Conservation (phyloP, 2,329 filamentous ascomycete genomes). For the Aspergillus persii region DNA sequence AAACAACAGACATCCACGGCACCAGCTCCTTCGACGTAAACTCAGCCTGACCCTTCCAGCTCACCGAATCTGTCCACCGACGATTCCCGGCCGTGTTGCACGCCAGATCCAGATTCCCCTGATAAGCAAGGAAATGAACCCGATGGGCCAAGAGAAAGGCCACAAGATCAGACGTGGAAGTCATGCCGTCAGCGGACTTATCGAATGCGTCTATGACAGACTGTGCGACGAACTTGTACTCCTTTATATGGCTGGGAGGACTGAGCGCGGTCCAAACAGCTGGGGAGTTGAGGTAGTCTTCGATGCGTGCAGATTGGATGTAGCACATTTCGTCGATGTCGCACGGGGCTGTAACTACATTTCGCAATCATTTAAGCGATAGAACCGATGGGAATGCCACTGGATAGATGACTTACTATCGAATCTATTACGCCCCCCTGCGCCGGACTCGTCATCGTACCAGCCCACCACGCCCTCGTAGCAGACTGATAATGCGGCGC, state of each 20-base stretch:
- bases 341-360: slow-evolving; percentile 21
- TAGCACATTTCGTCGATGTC: slow-evolving; percentile 23
- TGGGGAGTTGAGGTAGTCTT: slow-evolving; percentile 22
- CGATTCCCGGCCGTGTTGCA: slow-evolving; percentile 28
- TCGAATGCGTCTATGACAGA: slow-evolving; percentile 13
- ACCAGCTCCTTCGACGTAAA: slow-evolving; percentile 17
- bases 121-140: slow-evolving; percentile 22
- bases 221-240: slow-evolving; percentile 11
- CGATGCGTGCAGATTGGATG: slow-evolving; percentile 8
- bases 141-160: slow-evolving; percentile 12
- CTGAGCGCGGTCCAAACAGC: slow-evolving; percentile 18
- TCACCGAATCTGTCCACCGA: slow-evolving; percentile 21
- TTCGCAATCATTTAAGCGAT: too few species aligned
- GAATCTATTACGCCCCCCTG: slow-evolving; percentile 23
- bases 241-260: slow-evolving; percentile 11
- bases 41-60: slow-evolving; percentile 24
- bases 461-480: slow-evolving; percentile 11
- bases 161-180: slow-evolving; percentile 4
- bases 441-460: slow-evolving; percentile 21
- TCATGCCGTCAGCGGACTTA: slow-evolving; percentile 13
- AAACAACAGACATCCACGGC: slow-evolving; percentile 16
- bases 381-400: too few species aligned
- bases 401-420: slow-evolving; percentile 16
- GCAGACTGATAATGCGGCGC: slow-evolving; percentile 16
- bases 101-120: slow-evolving; percentile 26